phyloP scores from a whole-genome alignment of 805 yeast species.

The Brettanomyces anomalus region DNA sequence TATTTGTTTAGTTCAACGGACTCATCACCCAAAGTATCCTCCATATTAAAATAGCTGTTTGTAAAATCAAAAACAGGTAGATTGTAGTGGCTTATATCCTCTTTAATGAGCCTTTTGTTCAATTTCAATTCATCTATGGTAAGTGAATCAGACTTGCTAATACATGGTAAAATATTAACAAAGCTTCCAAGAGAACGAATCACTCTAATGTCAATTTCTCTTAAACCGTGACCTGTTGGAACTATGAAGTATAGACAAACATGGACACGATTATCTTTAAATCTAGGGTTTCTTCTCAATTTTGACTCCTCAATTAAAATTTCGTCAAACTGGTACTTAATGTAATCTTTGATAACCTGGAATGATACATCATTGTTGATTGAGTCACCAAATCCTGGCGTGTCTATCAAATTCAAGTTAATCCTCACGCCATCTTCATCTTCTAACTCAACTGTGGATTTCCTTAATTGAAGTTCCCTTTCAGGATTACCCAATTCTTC shows the following conservation, averaged over 20 bases:
- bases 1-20: constrained; percentile 22
- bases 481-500: constrained; percentile 43
- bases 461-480: constrained; percentile 55
- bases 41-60: constrained; percentile 37
- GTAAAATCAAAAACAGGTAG: constrained; percentile 77
- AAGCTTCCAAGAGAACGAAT: constrained; percentile 61
- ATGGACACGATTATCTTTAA: constrained; percentile 78
- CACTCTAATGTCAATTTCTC: constrained; percentile 65
- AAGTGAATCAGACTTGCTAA: constrained; percentile 72
- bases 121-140: constrained; percentile 59
- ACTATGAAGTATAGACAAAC: constrained; percentile 70
- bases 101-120: constrained; percentile 66
- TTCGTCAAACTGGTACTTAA: constrained; percentile 78
- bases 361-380: constrained; percentile 62
- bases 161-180: constrained; percentile 78
- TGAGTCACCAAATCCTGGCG: constrained; percentile 77
- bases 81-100: constrained; percentile 62
- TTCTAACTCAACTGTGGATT: constrained; percentile 75
- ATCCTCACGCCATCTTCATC: constrained; percentile 83
- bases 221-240: constrained; percentile 53
- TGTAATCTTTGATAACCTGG: constrained; percentile 63
- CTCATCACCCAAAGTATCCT: constrained; percentile 23
- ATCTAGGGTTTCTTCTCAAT: constrained; percentile 77
- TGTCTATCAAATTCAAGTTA: constrained; percentile 65
- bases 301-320: constrained; percentile 72